Evolutionary conservation across 805 yeast species (phyloP), one percentile per base, ranked within the genome.

Genomic region (Isabelozyma pseudorhagii): DNA sequence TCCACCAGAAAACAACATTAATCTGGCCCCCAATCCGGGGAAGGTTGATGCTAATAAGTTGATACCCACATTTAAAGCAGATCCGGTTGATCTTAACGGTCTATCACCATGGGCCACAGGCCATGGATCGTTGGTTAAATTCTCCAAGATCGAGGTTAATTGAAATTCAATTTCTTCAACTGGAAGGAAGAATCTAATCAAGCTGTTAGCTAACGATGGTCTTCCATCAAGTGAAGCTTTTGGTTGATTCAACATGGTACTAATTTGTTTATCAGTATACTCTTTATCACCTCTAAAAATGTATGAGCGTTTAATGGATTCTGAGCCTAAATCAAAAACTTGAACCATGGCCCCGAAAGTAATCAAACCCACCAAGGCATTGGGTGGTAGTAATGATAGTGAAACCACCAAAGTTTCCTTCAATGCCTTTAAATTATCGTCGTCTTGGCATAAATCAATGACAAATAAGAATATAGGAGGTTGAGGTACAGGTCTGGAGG

Each of bases 241-340:
- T 29, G 71, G 69, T 59, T 71, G 62, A 50, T 72, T 68, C 51
- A 80, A 74, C 71, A 77, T 78, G 42, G 77, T 79, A 40, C 81
- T 75, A 41, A 86, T 78, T 54, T 87, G 81, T 73, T 86, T 82
- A 47, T 83, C 88, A 50, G 80, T 79, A 59, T 91, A 88, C 56
- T 91, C 97, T 66, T 89, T 86, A 64, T 85, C 88, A 51, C 97
- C 97, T 60, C 96, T 83, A 71, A 92, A 93, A 21, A 90, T 88
- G 63, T 81, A 87, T 51, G 88, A 83, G 68, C 87, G 87, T 59
- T 81, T 81, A 64, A 90, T 81, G 18, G 81, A 78, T 45, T 82
- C 80, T 13, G 85, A 82, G 36, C 69, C 70, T 51, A 91, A 74
- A 67, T 91, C 97, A 69, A 92, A 96, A 46, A 93, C 87, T 62